Base-by-base conservation (phyloP, 306 rosid species). In the Senna siamea region DNA sequence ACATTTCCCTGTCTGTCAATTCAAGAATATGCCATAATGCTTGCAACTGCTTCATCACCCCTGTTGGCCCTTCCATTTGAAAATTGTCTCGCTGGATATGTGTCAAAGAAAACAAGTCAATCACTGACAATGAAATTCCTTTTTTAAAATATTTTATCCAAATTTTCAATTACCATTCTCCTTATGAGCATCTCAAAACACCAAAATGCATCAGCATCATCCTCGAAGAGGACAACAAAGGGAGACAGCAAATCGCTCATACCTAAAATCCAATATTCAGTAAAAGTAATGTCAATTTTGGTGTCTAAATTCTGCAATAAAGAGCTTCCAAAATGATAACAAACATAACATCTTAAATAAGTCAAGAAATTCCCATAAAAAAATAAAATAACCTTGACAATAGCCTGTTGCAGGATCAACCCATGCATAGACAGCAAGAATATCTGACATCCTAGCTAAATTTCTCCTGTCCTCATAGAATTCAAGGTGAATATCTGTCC, bases 231-330 rank as follows among this genome's bases (percentile, higher is more conserved):
- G 71, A 90, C 93, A 72, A 93, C 85, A 77, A 93, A 93, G 71
- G 98, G 98, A 75, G 98, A 93, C 84, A 93, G 89, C 96, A 93
- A 85, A 85, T 90, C 98, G 23, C 98, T 93, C 98, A 93, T 93
- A 79, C 98, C 98, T 93, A 82, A 69, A 78, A 83, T 73, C 76
- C 80, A 74, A 70, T 83, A 74, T 66, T 65, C 76, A 53, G 62
- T 69, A 56, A 63, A 76, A 74, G 53, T 44, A 69, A 77, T 44
- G 57, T 35, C 37, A 79, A 67, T 80, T 54, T 55, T 55, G 74
- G 65, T 38, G 48, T 66, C 74, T 44, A 74, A 70, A 67, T 38
- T 72, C 28, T 34, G 35, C 5, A 32, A 77, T 28, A 73, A 34
- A 52, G 48, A 58, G 55, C 50, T 28, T 75, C 12, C 19, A 13